These are phyloP conservation scores for Trichopus zeylanicus DNA, from an alignment of 116 monocot species.

Conservation along the genomic window DNA sequence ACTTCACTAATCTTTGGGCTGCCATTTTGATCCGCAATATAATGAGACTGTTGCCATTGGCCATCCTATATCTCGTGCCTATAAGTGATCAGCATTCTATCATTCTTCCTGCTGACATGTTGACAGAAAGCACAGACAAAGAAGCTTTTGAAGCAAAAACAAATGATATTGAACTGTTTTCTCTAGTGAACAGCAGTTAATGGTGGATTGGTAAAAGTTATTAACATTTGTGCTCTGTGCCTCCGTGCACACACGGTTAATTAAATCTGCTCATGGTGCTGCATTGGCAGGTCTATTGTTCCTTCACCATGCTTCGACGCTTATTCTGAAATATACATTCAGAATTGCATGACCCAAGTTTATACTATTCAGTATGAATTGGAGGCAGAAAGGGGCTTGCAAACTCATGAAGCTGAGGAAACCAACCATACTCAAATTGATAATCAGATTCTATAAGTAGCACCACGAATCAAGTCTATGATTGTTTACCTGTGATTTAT, in stretches of 20 bases:
- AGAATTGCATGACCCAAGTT: no score
- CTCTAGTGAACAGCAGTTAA: slow-evolving; percentile 28
- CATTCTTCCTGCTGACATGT: slow-evolving; percentile 43
- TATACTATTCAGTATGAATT: no score
- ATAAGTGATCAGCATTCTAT: slow-evolving; percentile 44
- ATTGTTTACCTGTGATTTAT: no score
- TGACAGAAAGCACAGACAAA: slow-evolving; percentile 12
- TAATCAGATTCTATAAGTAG: no score
- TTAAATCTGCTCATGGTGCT: background rate
- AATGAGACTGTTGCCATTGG: slow-evolving; percentile 46
- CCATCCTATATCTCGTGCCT: slow-evolving; percentile 49
- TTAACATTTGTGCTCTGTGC: background rate
- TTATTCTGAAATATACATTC: background rate
- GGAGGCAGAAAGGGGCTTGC: no score
- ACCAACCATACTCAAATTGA: no score
- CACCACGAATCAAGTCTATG: no score
- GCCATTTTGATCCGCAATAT: slow-evolving; percentile 50
- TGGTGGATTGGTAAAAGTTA: background rate
- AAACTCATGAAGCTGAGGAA: no score
- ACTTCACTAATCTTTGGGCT: slow-evolving; percentile 47
- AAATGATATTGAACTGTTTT: slow-evolving; percentile 45
- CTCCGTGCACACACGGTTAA: background rate
- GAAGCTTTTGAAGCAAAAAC: slow-evolving; percentile 14
- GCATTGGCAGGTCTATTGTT: background rate
- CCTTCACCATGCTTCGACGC: background rate